Conservation (phyloP, 1,284 basidiomycete genomes). For the Boletellus dicymbophilus region DNA sequence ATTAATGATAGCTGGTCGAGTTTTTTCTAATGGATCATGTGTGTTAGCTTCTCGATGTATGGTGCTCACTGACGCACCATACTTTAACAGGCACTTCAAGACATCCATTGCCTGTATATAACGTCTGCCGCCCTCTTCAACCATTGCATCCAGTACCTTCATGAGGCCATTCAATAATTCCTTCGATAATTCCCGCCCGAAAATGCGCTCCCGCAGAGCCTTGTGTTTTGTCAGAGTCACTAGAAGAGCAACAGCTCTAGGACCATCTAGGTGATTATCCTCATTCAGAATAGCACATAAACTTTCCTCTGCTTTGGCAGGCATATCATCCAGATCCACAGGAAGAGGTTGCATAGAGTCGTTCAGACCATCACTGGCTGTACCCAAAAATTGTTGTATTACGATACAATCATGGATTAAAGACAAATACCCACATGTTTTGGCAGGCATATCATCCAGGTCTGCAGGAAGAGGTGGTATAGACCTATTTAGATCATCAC, state of each 20-base stretch:
- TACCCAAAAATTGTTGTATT: too few species aligned
- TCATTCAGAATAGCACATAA: slow-evolving; percentile 10
- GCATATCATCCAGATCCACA: background rate
- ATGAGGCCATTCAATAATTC: slow-evolving; percentile 14
- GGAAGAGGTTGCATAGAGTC: background rate
- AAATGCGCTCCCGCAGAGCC: slow-evolving; percentile 11
- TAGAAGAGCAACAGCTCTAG: slow-evolving; percentile 25
- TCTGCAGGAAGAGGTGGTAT: background rate
- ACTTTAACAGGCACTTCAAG: slow-evolving; percentile 19
- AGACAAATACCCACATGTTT: too few species aligned
- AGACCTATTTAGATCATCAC: too few species aligned
- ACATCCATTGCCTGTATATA: slow-evolving; percentile 24
- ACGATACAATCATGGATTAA: too few species aligned
- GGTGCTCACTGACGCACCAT: slow-evolving; percentile 9
- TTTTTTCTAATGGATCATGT: slow-evolving; percentile 13
- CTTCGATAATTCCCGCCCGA: too few species aligned
- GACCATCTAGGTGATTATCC: slow-evolving; percentile 15
- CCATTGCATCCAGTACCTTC: slow-evolving; percentile 9
- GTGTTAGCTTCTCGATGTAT: background rate
- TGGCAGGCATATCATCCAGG: background rate
- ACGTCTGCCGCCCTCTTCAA: background rate
- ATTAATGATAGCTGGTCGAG: too few species aligned
- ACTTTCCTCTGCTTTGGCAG: slow-evolving; percentile 7
- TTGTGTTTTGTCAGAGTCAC: slow-evolving; percentile 16
- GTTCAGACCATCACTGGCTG: too few species aligned